These are phyloP conservation scores for Sonneratia caseolaris DNA, from an alignment of 345 rosid species.

Conservation along the genomic window DNA sequence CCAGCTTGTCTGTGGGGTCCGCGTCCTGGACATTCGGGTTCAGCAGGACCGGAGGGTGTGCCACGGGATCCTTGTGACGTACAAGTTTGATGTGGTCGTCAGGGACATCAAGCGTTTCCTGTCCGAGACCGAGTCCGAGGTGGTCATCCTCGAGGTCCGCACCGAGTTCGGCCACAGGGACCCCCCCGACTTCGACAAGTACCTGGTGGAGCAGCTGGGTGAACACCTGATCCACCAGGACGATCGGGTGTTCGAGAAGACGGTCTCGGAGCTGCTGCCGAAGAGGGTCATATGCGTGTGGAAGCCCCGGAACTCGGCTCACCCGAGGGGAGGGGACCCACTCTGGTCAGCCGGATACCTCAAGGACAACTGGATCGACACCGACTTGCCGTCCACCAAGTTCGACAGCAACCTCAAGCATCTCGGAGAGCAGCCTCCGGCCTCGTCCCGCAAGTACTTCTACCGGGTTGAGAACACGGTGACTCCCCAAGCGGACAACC, in stretches of 20 bases:
- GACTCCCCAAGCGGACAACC: slow-evolving; percentile 79
- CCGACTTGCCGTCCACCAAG: slow-evolving; percentile 82
- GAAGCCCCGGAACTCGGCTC: slow-evolving; percentile 75
- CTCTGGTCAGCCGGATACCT: slow-evolving; percentile 65
- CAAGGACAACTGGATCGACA: slow-evolving; percentile 88
- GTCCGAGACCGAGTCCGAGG: slow-evolving; percentile 69
- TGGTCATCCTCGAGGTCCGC: slow-evolving; percentile 72
- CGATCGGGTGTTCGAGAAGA: slow-evolving; percentile 53
- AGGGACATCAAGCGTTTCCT: slow-evolving; percentile 66
- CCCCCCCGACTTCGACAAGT: slow-evolving; percentile 68
- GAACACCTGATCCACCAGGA: slow-evolving; percentile 71
- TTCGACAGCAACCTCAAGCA: slow-evolving; percentile 73
- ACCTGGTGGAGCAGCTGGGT: slow-evolving; percentile 58
- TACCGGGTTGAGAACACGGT: slow-evolving; percentile 90
- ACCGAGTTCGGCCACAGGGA: slow-evolving; percentile 87
- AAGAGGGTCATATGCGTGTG: slow-evolving; percentile 73
- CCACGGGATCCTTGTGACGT: slow-evolving; percentile 69
- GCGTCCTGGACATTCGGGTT: slow-evolving; percentile 69
- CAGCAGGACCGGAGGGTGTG: slow-evolving; percentile 67
- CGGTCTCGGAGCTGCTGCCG: slow-evolving; percentile 58
- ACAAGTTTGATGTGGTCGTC: slow-evolving; percentile 59
- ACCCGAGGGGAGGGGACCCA: slow-evolving; percentile 57
- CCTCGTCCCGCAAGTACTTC: slow-evolving; percentile 43
- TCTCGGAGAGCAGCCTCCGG: slow-evolving; percentile 54
- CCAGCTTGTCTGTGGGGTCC: slow-evolving; percentile 61